Base-by-base conservation (phyloP, 176 grass and related monocot species). In the Oryza rufipogon region DNA sequence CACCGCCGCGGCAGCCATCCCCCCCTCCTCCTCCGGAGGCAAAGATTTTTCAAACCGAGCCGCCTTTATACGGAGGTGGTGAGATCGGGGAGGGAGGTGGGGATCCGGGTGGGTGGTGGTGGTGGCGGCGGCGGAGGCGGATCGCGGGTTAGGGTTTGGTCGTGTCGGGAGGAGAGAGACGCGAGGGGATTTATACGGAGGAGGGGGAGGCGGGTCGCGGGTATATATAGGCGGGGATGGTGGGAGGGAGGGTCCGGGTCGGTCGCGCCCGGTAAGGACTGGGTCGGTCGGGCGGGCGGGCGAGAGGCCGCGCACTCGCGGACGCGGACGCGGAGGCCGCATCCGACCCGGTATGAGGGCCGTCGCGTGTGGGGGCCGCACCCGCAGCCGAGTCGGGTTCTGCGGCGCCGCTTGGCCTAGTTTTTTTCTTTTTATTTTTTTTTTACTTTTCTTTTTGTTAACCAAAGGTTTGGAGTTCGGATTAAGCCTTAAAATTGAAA, bases 61-160 rank as follows among this genome's bases (percentile, higher is more conserved):
- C 5, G 73, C 1, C 47, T 88, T 83, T 83, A 88, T 83, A 77
- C 11, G 30, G 52, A 64, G 66, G 71, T 19, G 38, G 64, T 30
- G 30, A 38, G 77, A 39, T 38, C 58, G 63, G 44, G 23, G 77
- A 34, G 47, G 41, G 15, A 3, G 30, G 30, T 32, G 30, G 52
- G 52, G 54, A 49, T 44, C 41, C 14, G 15, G 54, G 70, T 13
- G 26, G 26, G 47, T 28, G 84, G 54, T 13, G 52, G 83, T 11
- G 71, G 79, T 8, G 79, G 13, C 34, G 63, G 49, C 11, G 79
- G 64, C 85, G 78, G 71, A 49, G 72, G 86, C 46, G 33, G 60
- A 76, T 77, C 32, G 38, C 63, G 47, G 70, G 85, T 64, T 88
- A 60, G 65, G 86, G 64, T 63, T 64, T 77, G 64, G 83, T 30